These are phyloP conservation scores for Microthyrium microscopicum DNA, from an alignment of 2,329 filamentous ascomycete genomes.

Conservation along the genomic window DNA sequence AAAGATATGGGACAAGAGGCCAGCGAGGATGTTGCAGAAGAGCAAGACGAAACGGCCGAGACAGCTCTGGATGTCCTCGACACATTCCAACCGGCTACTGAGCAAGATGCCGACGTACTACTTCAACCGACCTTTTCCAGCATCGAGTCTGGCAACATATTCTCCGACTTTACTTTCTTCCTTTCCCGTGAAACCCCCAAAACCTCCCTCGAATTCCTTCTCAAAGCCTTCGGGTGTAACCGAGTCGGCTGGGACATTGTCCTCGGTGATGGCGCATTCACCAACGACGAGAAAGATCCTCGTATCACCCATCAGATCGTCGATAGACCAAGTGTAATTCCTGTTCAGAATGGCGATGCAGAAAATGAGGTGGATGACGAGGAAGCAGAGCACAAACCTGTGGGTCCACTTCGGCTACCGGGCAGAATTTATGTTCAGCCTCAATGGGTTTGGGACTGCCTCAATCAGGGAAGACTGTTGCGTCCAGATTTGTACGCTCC, in stretches of 20 bases:
- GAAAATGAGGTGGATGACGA: slow-evolving; percentile 10
- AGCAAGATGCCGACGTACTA: slow-evolving; percentile 69
- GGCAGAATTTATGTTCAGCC: slow-evolving; percentile 87
- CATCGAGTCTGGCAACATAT: slow-evolving; percentile 56
- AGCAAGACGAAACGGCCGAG: slow-evolving; percentile 26
- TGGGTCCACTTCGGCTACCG: slow-evolving; percentile 53
- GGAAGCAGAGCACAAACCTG: slow-evolving; percentile 27
- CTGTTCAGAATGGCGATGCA: slow-evolving; percentile 25
- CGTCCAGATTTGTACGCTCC: slow-evolving; percentile 77
- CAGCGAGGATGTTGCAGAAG: slow-evolving; percentile 6
- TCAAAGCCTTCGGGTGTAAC: slow-evolving; percentile 90
- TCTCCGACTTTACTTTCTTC: slow-evolving; percentile 79
- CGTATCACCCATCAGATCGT: slow-evolving; percentile 93
- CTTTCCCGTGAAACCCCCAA: slow-evolving; percentile 86
- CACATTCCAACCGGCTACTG: slow-evolving; percentile 66
- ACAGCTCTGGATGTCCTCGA: slow-evolving; percentile 46
- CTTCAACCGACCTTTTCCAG: slow-evolving; percentile 57
- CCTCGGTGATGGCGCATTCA: slow-evolving; percentile 82
- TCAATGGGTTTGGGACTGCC: slow-evolving; percentile 96
- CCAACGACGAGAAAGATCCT: slow-evolving; percentile 70
- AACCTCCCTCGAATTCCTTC: slow-evolving; percentile 77
- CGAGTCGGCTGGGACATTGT: slow-evolving; percentile 88
- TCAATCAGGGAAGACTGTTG: slow-evolving; percentile 83
- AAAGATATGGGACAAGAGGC: too few relatives aligned
- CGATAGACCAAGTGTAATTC: slow-evolving; percentile 58